Percentiles rank a stretch among this genome's conserved stretches.
Conservation (phyloP, 1,139 yeast genomes). For the Candida pseudoviswanathii region DNA sequence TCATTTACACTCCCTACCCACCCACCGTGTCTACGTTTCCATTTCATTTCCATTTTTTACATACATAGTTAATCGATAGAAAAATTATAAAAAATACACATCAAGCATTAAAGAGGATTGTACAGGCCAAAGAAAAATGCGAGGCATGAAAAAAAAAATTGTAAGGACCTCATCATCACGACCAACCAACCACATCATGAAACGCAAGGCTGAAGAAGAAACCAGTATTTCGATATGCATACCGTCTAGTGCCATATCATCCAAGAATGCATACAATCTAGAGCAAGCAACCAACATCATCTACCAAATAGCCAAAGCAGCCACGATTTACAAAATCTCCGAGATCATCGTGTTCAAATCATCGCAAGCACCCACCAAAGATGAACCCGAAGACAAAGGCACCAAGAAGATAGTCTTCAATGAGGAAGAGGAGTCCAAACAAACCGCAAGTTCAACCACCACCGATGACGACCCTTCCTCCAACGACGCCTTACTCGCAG, state of each 20-base stretch:
- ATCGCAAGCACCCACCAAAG: conserved; percentile 24
- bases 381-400: conserved; percentile 23
- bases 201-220: conserved; percentile 32
- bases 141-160: conserved; percentile 4
- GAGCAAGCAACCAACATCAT: conserved; percentile 74
- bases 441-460: conserved; percentile 13
- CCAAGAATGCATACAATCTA: conserved; percentile 58
- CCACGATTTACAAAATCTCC: conserved; percentile 65
- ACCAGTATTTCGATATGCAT: conserved; percentile 52
- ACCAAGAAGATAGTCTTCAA: conserved; percentile 37
- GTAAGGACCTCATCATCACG: conserved; percentile 3
- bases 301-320: conserved; percentile 78
- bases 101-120: too few species aligned
- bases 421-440: conserved; percentile 24
- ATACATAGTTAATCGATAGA: conserved; percentile 3
- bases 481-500: conserved; percentile 52
- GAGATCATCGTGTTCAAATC: conserved; percentile 73
- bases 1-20: background rate
- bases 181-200: background rate
- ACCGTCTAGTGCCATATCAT: conserved; percentile 60
- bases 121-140: too few species aligned
- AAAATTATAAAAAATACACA: too few species aligned
- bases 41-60: conserved; percentile 1
- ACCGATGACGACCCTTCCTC: conserved; percentile 27
- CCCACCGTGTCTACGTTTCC: background rate